Evolutionary conservation across 108 stramenopile genomes (phyloP), one percentile per base, ranked within the genome.

Genomic region (Aurantiochytrium sp.): DNA sequence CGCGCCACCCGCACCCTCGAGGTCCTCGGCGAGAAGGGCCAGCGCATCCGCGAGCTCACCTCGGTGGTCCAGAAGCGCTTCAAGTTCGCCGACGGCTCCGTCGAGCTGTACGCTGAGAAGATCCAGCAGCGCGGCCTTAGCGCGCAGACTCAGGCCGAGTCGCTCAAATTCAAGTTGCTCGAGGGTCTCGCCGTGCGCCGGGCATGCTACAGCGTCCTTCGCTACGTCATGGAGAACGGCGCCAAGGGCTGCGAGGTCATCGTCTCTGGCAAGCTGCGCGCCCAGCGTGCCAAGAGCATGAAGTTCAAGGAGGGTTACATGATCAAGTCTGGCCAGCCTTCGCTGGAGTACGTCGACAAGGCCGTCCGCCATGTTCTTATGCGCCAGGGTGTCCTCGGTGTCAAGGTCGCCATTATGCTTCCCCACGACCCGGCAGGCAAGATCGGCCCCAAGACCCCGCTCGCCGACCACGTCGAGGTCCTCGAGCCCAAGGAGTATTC

Each of bases 251-350:
- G 96, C 69, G 99, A 99, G 94, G 98, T 99, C 69, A 94, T 98
- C 89, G 99, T 99, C 65, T 95, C 98, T 69, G 99, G 99, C 87
- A 99, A 99, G 95, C 97, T 99, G 30, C 95, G 98, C 86, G 99
- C 97, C 92, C 97, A 97, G 92, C 97, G 99, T 95, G 99, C 99
- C 92, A 99, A 99, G 96, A 96, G 95, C 68, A 98, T 98, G 98
- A 99, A 99, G 93, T 99, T 99, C 93, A 95, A 96, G 52, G 97
- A 99, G 88, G 99, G 99, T 22, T 99, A 98, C 97, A 99, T 99
- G 99, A 98, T 99, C 97, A 99, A 99, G 96, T 96, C 97, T 52
- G 99, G 99, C 86, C 97, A 98, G 89, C 97, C 98, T 81, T 95
- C 95, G 90, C 94, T 96, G 91, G 97, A 97, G 42, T 99, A 99